These are phyloP conservation scores for Fusarium compactum DNA, from an alignment of 2,329 filamentous ascomycete genomes.

Conservation along the genomic window DNA sequence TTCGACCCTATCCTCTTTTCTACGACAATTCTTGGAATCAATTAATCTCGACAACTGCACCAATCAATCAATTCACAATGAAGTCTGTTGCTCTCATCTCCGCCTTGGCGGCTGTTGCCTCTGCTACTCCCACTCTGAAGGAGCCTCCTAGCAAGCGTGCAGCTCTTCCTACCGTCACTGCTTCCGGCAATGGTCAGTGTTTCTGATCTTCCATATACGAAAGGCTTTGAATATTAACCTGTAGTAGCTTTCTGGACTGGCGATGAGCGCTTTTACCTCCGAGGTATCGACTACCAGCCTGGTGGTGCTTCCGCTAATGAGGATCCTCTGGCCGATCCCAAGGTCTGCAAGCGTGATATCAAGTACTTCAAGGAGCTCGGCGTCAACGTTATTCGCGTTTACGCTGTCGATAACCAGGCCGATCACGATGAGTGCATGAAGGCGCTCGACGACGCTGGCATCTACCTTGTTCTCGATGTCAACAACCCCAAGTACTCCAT, in stretches of 20 bases:
- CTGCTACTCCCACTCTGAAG: slow-evolving; percentile 65
- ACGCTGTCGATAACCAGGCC: slow-evolving; percentile 88
- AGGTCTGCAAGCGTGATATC: slow-evolving; percentile 82
- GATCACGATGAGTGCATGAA: slow-evolving; percentile 90
- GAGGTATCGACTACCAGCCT: slow-evolving; percentile 73
- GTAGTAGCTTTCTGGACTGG: slow-evolving; percentile 67
- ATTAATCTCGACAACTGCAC: slow-evolving; percentile 10
- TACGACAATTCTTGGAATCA: slow-evolving; percentile 30
- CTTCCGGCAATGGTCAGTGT: slow-evolving; percentile 67
- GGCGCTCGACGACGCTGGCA: slow-evolving; percentile 81
- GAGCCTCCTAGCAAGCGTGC: slow-evolving; percentile 64
- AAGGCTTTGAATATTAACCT: neutral
- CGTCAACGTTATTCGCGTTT: slow-evolving; percentile 92
- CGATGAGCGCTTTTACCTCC: slow-evolving; percentile 68
- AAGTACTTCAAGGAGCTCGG: slow-evolving; percentile 85
- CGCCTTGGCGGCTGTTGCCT: slow-evolving; percentile 61
- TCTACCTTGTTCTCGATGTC: slow-evolving; percentile 92
- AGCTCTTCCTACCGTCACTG: slow-evolving; percentile 62
- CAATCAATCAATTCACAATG: slow-evolving; percentile 56
- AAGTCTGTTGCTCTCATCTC: slow-evolving; percentile 61
- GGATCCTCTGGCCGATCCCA: slow-evolving; percentile 82
- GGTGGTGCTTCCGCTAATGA: slow-evolving; percentile 65
- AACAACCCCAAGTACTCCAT: slow-evolving; percentile 91
- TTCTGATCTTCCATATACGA: neutral
- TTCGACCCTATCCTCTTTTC: neutral